Conservation (phyloP, 345 rosid genomes). For the Iberis pinnata region DNA sequence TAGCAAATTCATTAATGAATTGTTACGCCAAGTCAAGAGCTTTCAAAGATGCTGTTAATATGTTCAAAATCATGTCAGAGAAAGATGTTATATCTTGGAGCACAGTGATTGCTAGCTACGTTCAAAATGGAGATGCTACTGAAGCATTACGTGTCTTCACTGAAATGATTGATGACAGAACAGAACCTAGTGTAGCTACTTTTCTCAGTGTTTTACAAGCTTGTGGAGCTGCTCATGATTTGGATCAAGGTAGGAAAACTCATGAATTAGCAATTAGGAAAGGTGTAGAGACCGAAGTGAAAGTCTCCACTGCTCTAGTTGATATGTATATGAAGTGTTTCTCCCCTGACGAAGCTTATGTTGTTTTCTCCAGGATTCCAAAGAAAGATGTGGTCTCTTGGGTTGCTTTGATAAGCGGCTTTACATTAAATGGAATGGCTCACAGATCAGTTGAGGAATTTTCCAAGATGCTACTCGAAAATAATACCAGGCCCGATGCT, state of each 20-base stretch:
- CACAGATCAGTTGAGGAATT: constrained; percentile 36
- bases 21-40: constrained; percentile 41
- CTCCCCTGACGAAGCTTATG: constrained; percentile 40
- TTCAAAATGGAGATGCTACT: constrained; percentile 31
- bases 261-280: constrained; percentile 39
- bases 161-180: constrained; percentile 38
- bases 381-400: constrained; percentile 52
- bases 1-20: constrained; percentile 42
- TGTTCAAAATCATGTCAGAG: constrained; percentile 37
- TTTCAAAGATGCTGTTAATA: constrained; percentile 27
- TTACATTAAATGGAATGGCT: constrained; percentile 44
- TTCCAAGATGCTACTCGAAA: constrained; percentile 33
- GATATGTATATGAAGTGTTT: constrained; percentile 60
- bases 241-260: constrained; percentile 41
- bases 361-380: constrained; percentile 42
- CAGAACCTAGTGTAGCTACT: constrained; percentile 38
- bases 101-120: constrained; percentile 41
- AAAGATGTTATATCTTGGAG: constrained; percentile 58
- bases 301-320: constrained; percentile 46
- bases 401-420: constrained; percentile 51
- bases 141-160: constrained; percentile 35
- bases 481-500: constrained; percentile 43
- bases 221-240: constrained; percentile 37
- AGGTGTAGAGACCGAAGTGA: constrained; percentile 35
- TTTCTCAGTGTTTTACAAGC: constrained; percentile 41